Percentiles rank a stretch among this genome's conserved stretches.
phyloP scores from a whole-genome alignment of 768 basidiomycete species.

The Boletus vermiculosoides region DNA sequence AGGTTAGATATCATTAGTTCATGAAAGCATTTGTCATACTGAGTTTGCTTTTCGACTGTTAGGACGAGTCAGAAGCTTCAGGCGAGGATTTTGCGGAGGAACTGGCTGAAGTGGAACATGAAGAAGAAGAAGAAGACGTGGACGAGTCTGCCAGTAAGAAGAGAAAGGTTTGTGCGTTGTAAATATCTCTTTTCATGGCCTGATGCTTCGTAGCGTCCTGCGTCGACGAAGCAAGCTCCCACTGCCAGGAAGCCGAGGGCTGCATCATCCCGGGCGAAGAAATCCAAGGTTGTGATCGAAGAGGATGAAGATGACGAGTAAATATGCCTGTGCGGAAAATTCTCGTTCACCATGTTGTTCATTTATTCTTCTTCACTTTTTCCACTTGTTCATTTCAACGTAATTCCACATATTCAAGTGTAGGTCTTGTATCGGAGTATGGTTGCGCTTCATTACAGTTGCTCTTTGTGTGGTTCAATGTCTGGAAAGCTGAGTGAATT shows the following conservation, averaged over 20 bases:
- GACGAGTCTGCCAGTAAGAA: conserved; percentile 51
- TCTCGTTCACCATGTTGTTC: conserved; percentile 5
- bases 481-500: background rate
- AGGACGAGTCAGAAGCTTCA: conserved; percentile 39
- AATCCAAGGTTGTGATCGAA: conserved; percentile 47
- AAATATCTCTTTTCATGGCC: background rate
- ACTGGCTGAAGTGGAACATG: conserved; percentile 46
- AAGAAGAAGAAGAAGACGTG: conserved; percentile 44
- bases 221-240: conserved; percentile 44
- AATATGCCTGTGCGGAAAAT: background rate
- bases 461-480: background rate
- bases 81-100: conserved; percentile 50
- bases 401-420: conserved; percentile 8
- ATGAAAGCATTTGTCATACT: background rate
- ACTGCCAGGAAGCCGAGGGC: conserved; percentile 39
- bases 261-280: conserved; percentile 32
- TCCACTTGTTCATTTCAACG: conserved; percentile 3
- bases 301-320: conserved; percentile 39
- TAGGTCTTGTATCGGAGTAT: conserved; percentile 4
- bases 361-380: background rate
- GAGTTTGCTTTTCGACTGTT: background rate
- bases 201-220: conserved; percentile 37
- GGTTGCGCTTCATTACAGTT: conserved; percentile 4
- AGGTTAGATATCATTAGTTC: conserved; percentile 24
- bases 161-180: conserved; percentile 54